These are phyloP conservation scores for Paecilomyces niveus DNA, from an alignment of 2,329 filamentous ascomycete genomes.

Conservation along the genomic window DNA sequence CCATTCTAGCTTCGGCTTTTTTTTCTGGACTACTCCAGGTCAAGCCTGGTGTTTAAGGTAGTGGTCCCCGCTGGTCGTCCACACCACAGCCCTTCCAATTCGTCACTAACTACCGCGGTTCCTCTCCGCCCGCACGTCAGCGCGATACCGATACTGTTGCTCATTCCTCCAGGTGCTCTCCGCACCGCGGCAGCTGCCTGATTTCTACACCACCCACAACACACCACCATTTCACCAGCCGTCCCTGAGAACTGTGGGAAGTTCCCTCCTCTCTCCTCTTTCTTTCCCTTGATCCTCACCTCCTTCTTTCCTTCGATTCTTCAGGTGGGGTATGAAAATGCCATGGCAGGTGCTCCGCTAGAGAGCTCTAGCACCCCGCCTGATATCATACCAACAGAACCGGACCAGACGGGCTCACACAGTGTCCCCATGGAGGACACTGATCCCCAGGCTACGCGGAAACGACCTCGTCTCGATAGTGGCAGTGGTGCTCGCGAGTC, in stretches of 20 bases:
- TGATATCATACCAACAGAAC: constrained; percentile 23
- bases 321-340: constrained; percentile 27
- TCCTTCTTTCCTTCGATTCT: constrained; percentile 1
- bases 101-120: constrained; percentile 1
- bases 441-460: constrained; percentile 32
- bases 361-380: constrained; percentile 37
- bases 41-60: background rate
- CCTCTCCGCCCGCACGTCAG: background rate
- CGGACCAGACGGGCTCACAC: constrained; percentile 14
- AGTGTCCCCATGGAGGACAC: constrained; percentile 35
- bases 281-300: constrained; percentile 1
- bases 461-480: constrained; percentile 43
- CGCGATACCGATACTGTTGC: background rate
- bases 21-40: background rate
- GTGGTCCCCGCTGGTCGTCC: background rate
- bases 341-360: constrained; percentile 41
- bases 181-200: background rate
- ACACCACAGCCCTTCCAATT: background rate
- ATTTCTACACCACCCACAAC: background rate
- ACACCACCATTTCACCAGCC: background rate
- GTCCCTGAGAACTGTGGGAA: background rate
- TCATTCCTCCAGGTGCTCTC: background rate
- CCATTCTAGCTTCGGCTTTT: background rate
- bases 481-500: constrained; percentile 29
- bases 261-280: background rate